Evolutionary conservation across 2,329 filamentous ascomycete species (phyloP).

Genomic region (Colletotrichum sidae): DNA sequence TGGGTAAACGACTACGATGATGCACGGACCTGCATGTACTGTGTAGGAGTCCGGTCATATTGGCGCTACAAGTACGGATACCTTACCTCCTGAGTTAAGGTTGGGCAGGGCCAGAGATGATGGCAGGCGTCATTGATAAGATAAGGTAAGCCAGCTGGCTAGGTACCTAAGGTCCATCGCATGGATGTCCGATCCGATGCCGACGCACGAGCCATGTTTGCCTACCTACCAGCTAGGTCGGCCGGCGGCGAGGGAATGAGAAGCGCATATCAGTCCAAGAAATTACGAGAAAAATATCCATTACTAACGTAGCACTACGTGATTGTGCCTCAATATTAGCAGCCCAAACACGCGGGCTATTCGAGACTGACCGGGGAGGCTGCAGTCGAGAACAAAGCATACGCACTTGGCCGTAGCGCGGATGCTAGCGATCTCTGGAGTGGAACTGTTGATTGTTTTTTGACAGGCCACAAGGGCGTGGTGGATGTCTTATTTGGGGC

Average conservation of each 20-base stretch:
- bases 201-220: neutral
- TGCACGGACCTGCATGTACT: constrained; percentile 1
- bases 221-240: neutral
- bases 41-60: too few relatives aligned
- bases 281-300: too few relatives aligned
- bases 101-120: constrained; percentile 13
- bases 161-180: neutral
- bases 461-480: too few relatives aligned
- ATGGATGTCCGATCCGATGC: constrained; percentile 15
- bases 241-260: neutral
- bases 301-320: too few relatives aligned
- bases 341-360: too few relatives aligned
- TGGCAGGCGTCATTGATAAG: constrained; percentile 12
- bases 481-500: neutral
- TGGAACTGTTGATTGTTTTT: too few relatives aligned
- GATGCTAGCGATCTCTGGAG: too few relatives aligned
- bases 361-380: too few relatives aligned
- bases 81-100: constrained; percentile 7
- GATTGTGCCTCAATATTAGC: too few relatives aligned
- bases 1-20: neutral
- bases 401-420: too few relatives aligned
- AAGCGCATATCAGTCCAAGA: too few relatives aligned
- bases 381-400: too few relatives aligned
- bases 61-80: neutral
- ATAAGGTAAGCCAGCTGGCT: constrained; percentile 1